Evolutionary conservation across 441 rosid genomes (phyloP).

Genomic region (Melastoma candidum): DNA sequence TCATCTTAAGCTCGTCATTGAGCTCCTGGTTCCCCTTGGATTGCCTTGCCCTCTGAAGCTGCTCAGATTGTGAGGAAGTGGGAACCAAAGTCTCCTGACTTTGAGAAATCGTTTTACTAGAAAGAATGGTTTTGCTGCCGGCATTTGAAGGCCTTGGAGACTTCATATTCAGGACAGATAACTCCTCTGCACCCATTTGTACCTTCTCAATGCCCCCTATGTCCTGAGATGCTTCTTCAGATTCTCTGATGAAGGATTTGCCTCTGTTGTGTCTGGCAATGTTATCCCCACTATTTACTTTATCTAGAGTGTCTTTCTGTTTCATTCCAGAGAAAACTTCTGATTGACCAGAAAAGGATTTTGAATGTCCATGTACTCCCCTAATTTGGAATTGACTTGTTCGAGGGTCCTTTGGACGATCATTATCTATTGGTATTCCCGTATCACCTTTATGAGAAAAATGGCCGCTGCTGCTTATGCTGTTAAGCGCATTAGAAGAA

Average conservation of each 20-base stretch:
- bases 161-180: slow-evolving; percentile 28
- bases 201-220: slow-evolving; percentile 28
- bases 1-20: slow-evolving; percentile 2
- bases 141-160: neutral
- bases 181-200: slow-evolving; percentile 33
- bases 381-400: slow-evolving; percentile 23
- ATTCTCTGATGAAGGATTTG: slow-evolving; percentile 30
- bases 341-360: slow-evolving; percentile 47
- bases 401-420: slow-evolving; percentile 25
- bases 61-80: neutral
- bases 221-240: slow-evolving; percentile 35
- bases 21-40: slow-evolving; percentile 8
- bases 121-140: neutral
- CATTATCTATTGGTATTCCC: slow-evolving; percentile 25
- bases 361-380: slow-evolving; percentile 43
- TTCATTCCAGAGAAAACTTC: slow-evolving; percentile 40
- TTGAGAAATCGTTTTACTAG: neutral
- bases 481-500: slow-evolving; percentile 20
- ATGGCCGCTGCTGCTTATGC: slow-evolving; percentile 24
- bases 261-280: slow-evolving; percentile 22
- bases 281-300: slow-evolving; percentile 23
- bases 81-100: neutral
- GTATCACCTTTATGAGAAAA: slow-evolving; percentile 24
- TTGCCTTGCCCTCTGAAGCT: neutral
- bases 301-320: neutral